phyloP scores from a whole-genome alignment of 2,329 filamentous ascomycete species.

The Fusarium transvaalense region DNA sequence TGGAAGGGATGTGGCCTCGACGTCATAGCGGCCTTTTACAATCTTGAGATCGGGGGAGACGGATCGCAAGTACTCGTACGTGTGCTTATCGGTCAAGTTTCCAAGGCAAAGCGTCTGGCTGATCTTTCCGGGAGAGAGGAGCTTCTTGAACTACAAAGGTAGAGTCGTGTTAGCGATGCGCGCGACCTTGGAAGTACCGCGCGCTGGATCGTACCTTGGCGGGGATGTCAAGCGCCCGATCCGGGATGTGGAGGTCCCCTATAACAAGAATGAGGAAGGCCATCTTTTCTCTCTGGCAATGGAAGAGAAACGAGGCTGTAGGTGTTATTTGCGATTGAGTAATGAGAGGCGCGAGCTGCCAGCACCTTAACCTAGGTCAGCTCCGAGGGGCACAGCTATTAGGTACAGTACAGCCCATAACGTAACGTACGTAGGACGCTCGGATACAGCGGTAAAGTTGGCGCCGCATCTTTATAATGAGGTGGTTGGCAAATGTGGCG shows the following conservation, averaged over 20 bases:
- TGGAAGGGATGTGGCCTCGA: conserved; percentile 74
- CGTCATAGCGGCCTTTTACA: conserved; percentile 75
- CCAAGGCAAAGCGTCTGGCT: conserved; percentile 84
- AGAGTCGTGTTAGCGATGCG: conserved; percentile 44
- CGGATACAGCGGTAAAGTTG: conserved; percentile 50
- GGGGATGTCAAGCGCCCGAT: conserved; percentile 90
- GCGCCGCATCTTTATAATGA: conserved; percentile 42
- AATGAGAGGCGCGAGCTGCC: conserved; percentile 42
- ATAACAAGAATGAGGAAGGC: conserved; percentile 92
- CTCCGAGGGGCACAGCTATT: conserved; percentile 49
- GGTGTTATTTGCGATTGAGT: conserved; percentile 38
- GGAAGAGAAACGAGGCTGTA: conserved; percentile 42
- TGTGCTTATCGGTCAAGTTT: conserved; percentile 83
- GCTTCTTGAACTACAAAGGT: conserved; percentile 79
- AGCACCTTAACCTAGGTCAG: conserved; percentile 44
- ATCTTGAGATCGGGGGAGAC: conserved; percentile 80
- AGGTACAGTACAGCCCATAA: conserved; percentile 36
- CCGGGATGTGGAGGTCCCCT: conserved; percentile 93
- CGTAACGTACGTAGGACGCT: conserved; percentile 6
- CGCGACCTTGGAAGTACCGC: conserved; percentile 27
- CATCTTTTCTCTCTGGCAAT: conserved; percentile 66
- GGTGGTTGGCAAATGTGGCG: conserved; percentile 37
- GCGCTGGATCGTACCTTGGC: conserved; percentile 73
- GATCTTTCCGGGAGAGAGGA: conserved; percentile 85
- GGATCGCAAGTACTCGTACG: conserved; percentile 83